Evolutionary conservation across 108 stramenopile species (phyloP).

Genomic region (Nitzschia sp.): DNA sequence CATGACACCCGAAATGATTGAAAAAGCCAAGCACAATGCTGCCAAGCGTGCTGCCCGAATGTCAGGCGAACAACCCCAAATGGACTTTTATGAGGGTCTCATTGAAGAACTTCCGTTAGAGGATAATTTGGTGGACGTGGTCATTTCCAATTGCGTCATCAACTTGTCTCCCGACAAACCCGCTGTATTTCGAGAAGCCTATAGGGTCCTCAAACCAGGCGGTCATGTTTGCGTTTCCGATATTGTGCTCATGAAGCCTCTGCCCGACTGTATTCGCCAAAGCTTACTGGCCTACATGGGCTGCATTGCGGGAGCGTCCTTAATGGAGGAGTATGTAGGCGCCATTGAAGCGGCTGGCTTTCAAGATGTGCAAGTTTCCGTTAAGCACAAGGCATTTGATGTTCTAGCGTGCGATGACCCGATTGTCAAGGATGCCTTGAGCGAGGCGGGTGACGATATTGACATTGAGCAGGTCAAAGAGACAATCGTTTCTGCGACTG

Average conservation of each 20-base stretch:
- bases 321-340: neutral
- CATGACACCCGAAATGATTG: conserved; percentile 76
- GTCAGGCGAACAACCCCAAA: conserved; percentile 56
- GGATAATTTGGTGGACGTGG: conserved; percentile 61
- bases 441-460: neutral
- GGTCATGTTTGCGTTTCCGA: conserved; percentile 16
- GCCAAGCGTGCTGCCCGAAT: conserved; percentile 28
- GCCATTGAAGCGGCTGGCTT: neutral
- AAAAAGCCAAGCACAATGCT: conserved; percentile 38
- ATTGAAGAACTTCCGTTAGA: conserved; percentile 42
- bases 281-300: neutral
- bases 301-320: conserved; percentile 5
- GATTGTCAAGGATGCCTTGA: neutral
- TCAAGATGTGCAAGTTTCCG: neutral
- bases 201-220: conserved; percentile 12
- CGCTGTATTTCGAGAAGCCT: conserved; percentile 37
- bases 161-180: conserved; percentile 75
- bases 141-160: conserved; percentile 83
- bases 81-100: conserved; percentile 24
- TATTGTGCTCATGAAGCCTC: neutral
- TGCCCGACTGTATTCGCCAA: neutral
- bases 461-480: neutral
- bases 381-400: neutral
- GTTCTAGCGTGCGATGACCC: neutral
- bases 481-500: neutral